Evolutionary conservation across 768 basidiomycete species (phyloP), one percentile per base, ranked within the genome.

Genomic region (Mycena epipterygia): DNA sequence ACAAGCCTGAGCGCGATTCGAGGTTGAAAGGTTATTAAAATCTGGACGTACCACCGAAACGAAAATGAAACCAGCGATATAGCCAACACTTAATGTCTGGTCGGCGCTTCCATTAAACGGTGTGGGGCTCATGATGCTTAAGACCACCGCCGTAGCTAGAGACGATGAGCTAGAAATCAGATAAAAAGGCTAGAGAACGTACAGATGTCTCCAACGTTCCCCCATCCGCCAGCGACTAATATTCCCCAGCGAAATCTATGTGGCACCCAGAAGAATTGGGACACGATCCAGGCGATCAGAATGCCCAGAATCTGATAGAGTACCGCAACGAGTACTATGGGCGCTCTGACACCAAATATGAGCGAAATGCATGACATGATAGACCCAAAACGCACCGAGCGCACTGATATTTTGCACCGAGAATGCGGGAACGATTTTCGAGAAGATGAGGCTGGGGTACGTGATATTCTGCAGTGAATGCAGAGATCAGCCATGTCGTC

Each of bases 361-460:
- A 32, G 12, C 19, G 6, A 12, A 33, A 13, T 3, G 4, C 19
- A 19, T 3, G 3, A 4, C 8, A 19, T 16, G 51, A 29, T 2
- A 33, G 32, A 30, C 19, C 2, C 8, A 13, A 23, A 19, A 23
- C 49, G 5, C 27, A 62, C 61, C 61, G 16, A 63, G 51, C 0
- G 62, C 17, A 33, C 48, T 41, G 16, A 63, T 53, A 19, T 62
- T 62, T 27, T 62, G 35, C 1, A 29, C 37, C 13, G 62, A 41
- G 51, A 63, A 63, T 21, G 51, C 37, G 5, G 62, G 62, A 3
- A 63, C 62, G n/a, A 63, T 63, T 21, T 63, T 63, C 27, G 62
- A 63, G 29, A 63, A 63, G 51, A 63, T 52, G 37, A 63, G 62
- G 27, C 62, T 41, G 3, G 62, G 62, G 21, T 52, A 53, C 25